A percentile compares a stretch with the other conserved stretches of the same genome.
phyloP scores from a whole-genome alignment of 1,284 basidiomycete species.

The Apiotrichum gracile region DNA sequence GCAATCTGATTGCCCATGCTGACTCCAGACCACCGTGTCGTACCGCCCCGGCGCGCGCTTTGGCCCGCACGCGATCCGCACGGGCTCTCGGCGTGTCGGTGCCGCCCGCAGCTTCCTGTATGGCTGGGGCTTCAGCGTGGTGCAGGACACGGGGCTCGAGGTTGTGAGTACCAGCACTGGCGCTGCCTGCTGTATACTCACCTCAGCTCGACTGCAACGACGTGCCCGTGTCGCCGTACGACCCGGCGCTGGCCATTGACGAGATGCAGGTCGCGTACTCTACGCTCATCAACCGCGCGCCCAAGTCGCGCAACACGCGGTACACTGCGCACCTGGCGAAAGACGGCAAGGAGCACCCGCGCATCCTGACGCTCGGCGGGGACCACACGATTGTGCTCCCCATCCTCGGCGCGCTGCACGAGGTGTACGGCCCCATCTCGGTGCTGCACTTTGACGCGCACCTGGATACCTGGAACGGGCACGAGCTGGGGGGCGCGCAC shows the following conservation, averaged over 20 bases:
- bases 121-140: constrained; percentile 13
- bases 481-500: constrained; percentile 17
- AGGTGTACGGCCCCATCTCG: constrained; percentile 45
- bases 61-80: constrained; percentile 41
- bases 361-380: constrained; percentile 48
- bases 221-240: constrained; percentile 48
- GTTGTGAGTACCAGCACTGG: constrained; percentile 7
- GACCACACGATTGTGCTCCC: constrained; percentile 51
- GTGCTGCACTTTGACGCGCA: constrained; percentile 40
- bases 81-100: constrained; percentile 11
- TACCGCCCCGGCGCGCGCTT: constrained; percentile 40
- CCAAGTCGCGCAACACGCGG: background rate
- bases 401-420: constrained; percentile 41
- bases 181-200: background rate
- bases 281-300: constrained; percentile 15
- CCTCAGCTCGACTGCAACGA: constrained; percentile 46
- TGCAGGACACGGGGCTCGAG: constrained; percentile 9
- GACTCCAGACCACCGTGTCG: constrained; percentile 13
- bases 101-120: constrained; percentile 12
- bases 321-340: constrained; percentile 15
- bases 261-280: constrained; percentile 45
- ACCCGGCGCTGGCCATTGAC: constrained; percentile 45
- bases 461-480: constrained; percentile 48
- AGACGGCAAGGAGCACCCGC: constrained; percentile 43
- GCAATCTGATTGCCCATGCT: background rate